Conservation (phyloP, 2,329 filamentous ascomycete genomes). For the Fusarium udum region DNA sequence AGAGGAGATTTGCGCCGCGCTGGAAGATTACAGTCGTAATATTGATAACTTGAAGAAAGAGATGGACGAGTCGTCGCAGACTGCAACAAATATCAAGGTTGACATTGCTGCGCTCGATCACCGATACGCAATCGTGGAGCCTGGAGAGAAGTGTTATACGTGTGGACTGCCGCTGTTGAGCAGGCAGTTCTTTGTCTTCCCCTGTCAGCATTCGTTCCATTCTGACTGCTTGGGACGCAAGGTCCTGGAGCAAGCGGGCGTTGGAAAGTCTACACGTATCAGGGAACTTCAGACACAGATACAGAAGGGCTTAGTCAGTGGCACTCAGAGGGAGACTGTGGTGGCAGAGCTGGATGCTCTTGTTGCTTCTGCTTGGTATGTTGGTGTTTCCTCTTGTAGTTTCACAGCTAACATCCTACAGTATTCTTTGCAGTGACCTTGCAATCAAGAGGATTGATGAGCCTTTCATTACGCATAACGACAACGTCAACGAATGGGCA, state of each 20-base stretch:
- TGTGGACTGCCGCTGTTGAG: slow-evolving; percentile 88
- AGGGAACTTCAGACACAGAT: slow-evolving; percentile 86
- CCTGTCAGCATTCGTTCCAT: slow-evolving; percentile 97
- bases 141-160: slow-evolving; percentile 91
- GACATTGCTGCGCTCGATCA: slow-evolving; percentile 88
- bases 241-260: slow-evolving; percentile 83
- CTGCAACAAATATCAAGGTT: slow-evolving; percentile 87
- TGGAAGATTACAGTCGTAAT: slow-evolving; percentile 91
- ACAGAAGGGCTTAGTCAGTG: slow-evolving; percentile 75
- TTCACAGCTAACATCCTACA: slow-evolving; percentile 48
- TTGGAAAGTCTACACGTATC: slow-evolving; percentile 81
- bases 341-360: slow-evolving; percentile 91
- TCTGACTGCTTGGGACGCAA: slow-evolving; percentile 90
- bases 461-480: slow-evolving; percentile 80
- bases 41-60: slow-evolving; percentile 90
- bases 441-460: slow-evolving; percentile 95
- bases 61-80: slow-evolving; percentile 94
- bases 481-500: slow-evolving; percentile 84
- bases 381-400: slow-evolving; percentile 11
- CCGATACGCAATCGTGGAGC: slow-evolving; percentile 95
- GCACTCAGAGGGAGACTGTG: slow-evolving; percentile 79
- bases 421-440: slow-evolving; percentile 93
- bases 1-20: slow-evolving; percentile 92
- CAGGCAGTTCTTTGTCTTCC: slow-evolving; percentile 97
- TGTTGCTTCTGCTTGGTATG: slow-evolving; percentile 87